phyloP scores from a whole-genome alignment of 768 basidiomycete genomes.

The Boletellus sp. region DNA sequence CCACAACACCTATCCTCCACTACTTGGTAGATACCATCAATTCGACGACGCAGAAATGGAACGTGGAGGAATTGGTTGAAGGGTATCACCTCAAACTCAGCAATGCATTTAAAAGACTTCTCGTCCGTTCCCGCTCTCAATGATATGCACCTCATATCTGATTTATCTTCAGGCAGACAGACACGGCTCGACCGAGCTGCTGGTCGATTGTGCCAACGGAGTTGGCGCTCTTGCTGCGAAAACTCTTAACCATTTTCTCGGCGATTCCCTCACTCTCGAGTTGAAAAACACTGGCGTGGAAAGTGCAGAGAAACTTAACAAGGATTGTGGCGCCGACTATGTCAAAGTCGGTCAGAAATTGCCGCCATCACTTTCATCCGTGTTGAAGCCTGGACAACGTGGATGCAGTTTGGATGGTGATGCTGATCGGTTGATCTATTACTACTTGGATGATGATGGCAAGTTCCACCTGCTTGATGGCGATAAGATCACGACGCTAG shows the following conservation, averaged over 20 bases:
- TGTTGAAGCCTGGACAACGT: conserved; percentile 67
- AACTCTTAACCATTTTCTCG: conserved; percentile 58
- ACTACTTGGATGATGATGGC: conserved; percentile 74
- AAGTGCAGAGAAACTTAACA: conserved; percentile 73
- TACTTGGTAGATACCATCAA: conserved; percentile 91
- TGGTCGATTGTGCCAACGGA: conserved; percentile 99
- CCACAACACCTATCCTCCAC: conserved; percentile 93
- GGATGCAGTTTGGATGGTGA: conserved; percentile 96
- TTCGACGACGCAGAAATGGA: conserved; percentile 72
- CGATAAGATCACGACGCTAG: conserved; percentile 94
- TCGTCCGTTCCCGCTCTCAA: conserved; percentile 51
- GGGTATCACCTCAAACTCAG: conserved; percentile 85
- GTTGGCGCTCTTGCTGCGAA: conserved; percentile 78
- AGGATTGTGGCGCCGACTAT: conserved; percentile 89
- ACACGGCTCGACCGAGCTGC: conserved; percentile 50
- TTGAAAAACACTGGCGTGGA: conserved; percentile 66
- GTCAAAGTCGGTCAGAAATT: conserved; percentile 91
- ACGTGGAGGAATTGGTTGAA: conserved; percentile 75
- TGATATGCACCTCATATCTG: conserved; percentile 1
- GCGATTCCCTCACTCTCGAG: conserved; percentile 55
- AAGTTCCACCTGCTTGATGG: conserved; percentile 93
- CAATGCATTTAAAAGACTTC: conserved; percentile 76
- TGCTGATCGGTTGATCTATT: conserved; percentile 96
- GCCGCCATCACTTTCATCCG: conserved; percentile 68
- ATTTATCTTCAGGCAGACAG: conserved; percentile 50